Evolutionary conservation across 2,329 filamentous ascomycete species (phyloP).

Genomic region (Achaetomium macrosporum): DNA sequence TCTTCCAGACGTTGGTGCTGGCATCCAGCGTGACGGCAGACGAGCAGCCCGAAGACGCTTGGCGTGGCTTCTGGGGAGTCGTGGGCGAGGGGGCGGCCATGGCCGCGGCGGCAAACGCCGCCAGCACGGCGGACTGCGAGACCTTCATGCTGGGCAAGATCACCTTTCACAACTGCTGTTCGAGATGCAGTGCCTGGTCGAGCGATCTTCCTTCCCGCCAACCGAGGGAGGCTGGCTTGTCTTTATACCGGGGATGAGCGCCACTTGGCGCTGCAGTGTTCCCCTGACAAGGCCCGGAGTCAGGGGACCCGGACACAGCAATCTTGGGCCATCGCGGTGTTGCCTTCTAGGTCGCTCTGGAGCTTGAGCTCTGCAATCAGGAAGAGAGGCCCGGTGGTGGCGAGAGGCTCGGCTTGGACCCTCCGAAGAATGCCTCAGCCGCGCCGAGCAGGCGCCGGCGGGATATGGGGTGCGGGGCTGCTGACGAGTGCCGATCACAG

Average conservation of each 20-base stretch:
- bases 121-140: constrained; percentile 31
- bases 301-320: background rate
- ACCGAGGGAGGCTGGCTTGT: constrained; percentile 14
- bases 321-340: background rate
- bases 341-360: constrained; percentile 5
- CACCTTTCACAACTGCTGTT: constrained; percentile 2
- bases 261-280: constrained; percentile 5
- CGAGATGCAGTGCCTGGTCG: constrained; percentile 15
- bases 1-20: constrained; percentile 33
- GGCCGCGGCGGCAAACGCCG: constrained; percentile 33
- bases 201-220: constrained; percentile 7
- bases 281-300: constrained; percentile 4
- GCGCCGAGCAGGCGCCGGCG: constrained; percentile 18
- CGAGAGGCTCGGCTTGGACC: constrained; percentile 25
- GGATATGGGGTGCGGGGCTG: constrained; percentile 24
- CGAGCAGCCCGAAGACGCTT: constrained; percentile 29
- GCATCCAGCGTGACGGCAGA: constrained; percentile 35
- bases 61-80: constrained; percentile 26
- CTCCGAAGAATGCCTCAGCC: constrained; percentile 27
- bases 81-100: constrained; percentile 30
- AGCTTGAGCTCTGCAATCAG: constrained; percentile 28
- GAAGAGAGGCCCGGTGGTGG: constrained; percentile 31
- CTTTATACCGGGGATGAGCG: constrained; percentile 24
- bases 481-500: constrained; percentile 19
- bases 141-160: constrained; percentile 32